Evolutionary conservation across 1,139 yeast genomes (phyloP).

Genomic region (Yamadazyma diospyri): DNA sequence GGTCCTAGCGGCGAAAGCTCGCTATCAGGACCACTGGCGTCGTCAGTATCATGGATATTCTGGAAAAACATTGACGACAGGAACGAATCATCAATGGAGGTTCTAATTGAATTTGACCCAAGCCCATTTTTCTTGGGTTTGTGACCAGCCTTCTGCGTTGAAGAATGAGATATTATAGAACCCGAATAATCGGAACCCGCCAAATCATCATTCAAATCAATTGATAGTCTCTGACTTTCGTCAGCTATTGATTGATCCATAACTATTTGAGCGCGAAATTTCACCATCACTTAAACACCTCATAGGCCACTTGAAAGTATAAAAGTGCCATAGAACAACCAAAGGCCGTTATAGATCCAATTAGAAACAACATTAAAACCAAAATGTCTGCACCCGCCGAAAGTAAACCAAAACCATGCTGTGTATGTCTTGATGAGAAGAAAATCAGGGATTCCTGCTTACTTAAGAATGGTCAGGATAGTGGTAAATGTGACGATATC

Average conservation of each 20-base stretch:
- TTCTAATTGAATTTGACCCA: constrained; percentile 14
- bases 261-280: constrained; percentile 2
- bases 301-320: too few relatives aligned
- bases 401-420: constrained; percentile 86
- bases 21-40: constrained; percentile 14
- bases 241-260: constrained; percentile 2
- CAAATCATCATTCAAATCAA: constrained; percentile 39
- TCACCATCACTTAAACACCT: constrained; percentile 24
- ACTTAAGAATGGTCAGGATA: constrained; percentile 75
- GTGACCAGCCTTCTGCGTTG: constrained; percentile 1
- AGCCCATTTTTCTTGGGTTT: not conserved
- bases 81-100: constrained; percentile 38
- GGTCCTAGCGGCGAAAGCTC: constrained; percentile 66
- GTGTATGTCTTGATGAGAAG: constrained; percentile 90
- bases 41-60: constrained; percentile 18
- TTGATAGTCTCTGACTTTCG: constrained; percentile 15
- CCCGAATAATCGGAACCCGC: constrained; percentile 20
- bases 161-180: constrained; percentile 11
- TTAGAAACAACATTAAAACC: too few relatives aligned
- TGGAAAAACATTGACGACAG: constrained; percentile 32
- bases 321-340: too few relatives aligned
- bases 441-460: constrained; percentile 83
- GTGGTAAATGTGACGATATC: constrained; percentile 74
- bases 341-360: too few relatives aligned
- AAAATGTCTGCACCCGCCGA: too few relatives aligned